These are phyloP conservation scores for Aspergillus phoenicis DNA, from an alignment of 2,329 filamentous ascomycete species.

Conservation along the genomic window DNA sequence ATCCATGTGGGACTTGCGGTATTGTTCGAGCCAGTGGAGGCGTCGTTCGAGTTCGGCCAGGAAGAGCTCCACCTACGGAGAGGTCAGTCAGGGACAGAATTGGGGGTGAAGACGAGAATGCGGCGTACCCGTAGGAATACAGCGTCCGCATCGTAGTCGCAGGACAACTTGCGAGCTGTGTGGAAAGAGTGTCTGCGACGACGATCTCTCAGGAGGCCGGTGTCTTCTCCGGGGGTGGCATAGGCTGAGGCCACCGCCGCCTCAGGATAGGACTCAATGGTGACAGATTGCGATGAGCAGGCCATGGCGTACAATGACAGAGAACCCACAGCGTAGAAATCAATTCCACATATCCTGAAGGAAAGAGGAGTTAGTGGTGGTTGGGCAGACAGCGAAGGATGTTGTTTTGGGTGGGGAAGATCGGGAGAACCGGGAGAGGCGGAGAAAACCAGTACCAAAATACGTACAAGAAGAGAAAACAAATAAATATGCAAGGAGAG, in stretches of 20 bases:
- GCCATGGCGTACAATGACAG: constrained; percentile 34
- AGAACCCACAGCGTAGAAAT: constrained; percentile 2
- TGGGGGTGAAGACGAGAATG: not conserved
- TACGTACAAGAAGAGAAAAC: constrained; percentile 9
- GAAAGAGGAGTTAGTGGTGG: not conserved
- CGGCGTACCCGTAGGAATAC: constrained; percentile 46
- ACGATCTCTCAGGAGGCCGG: constrained; percentile 41
- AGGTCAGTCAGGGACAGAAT: constrained; percentile 14
- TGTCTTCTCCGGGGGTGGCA: constrained; percentile 36
- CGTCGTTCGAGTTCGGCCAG: constrained; percentile 82
- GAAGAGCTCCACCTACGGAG: constrained; percentile 48
- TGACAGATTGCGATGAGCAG: constrained; percentile 43
- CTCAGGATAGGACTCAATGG: constrained; percentile 41
- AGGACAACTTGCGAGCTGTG: constrained; percentile 44
- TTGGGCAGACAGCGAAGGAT: not conserved
- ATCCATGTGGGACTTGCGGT: constrained; percentile 77
- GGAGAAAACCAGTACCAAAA: constrained; percentile 7
- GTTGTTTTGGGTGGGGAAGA: constrained; percentile 8
- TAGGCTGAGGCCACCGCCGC: constrained; percentile 26
- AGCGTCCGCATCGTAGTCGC: constrained; percentile 47
- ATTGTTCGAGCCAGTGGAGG: constrained; percentile 84
- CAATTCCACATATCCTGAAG: constrained; percentile 21
- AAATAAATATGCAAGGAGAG: constrained; percentile 9
- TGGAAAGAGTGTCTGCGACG: constrained; percentile 51
- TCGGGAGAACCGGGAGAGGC: constrained; percentile 8